A percentile compares a stretch with the other conserved stretches of the same genome.
Conservation (phyloP, 768 basidiomycete genomes). For the Amanita thiersii region DNA sequence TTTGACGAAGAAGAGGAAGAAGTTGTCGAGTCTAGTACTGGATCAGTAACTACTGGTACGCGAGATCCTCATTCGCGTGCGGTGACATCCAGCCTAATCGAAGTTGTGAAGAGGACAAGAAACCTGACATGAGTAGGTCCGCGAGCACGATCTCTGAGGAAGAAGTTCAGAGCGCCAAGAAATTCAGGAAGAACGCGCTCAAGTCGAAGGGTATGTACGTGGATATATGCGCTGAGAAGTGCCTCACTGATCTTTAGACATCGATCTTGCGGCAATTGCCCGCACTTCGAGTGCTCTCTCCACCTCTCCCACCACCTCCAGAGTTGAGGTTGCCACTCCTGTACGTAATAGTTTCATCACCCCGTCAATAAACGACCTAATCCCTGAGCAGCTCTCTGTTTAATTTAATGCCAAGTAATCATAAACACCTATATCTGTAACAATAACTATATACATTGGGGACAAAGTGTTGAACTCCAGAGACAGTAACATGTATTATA, state of each 20-base stretch:
- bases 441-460: too few species aligned
- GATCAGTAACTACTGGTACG: slow-evolving; percentile 4
- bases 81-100: background rate
- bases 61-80: background rate
- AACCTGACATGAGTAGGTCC: slow-evolving; percentile 25
- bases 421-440: too few species aligned
- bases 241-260: too few species aligned
- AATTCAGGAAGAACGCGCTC: slow-evolving; percentile 68
- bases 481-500: too few species aligned
- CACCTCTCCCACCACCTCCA: slow-evolving; percentile 32
- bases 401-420: too few species aligned
- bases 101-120: slow-evolving; percentile 19
- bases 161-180: slow-evolving; percentile 52
- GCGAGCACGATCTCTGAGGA: slow-evolving; percentile 47
- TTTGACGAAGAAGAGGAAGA: slow-evolving; percentile 31
- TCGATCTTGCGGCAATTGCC: slow-evolving; percentile 74
- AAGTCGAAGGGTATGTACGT: slow-evolving; percentile 45
- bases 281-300: slow-evolving; percentile 72
- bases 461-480: too few species aligned
- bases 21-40: slow-evolving; percentile 10
- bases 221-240: too few species aligned
- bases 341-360: slow-evolving; percentile 3
- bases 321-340: background rate
- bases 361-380: too few species aligned
- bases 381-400: background rate